Evolutionary conservation across 345 rosid genomes (phyloP), one percentile per base, ranked within the genome.

Genomic region (Carallia pectinifolia): DNA sequence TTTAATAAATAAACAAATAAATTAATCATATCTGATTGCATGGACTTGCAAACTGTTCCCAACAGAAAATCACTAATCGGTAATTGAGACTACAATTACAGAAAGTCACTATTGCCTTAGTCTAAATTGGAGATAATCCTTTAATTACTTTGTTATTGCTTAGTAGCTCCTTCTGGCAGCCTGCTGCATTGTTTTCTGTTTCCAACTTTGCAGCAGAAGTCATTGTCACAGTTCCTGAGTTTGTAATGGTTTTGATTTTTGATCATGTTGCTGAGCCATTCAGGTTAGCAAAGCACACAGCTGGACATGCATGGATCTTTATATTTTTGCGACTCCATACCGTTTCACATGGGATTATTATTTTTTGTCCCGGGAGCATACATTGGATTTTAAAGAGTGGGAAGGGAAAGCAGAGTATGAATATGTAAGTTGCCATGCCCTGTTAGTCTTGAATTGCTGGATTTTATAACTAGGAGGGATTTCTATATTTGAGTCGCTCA

Each of bases 331-430:
- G 34, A 90, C 98, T 72, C 97, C 98, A 53, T 91, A 91, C 61
- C 93, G 92, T 7, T 92, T 90, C 29, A 90, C 99, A 2, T 95
- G 99, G 99, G 97, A 95, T 79, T 95, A 90, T 80, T 92, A 95
- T 72, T 84, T 92, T 64, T 16, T 75, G 34, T 85, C 97, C 15
- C 90, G 97, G 56, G 93, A 92, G 79, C 99, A 95, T 73, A 88
- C 95, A 4, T 70, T 91, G 62, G 97, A 95, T 29, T 79, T 94
- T 73, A 60, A 78, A 8, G 86, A 84, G 75, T 94, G 98, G 98
- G 97, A 88, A 66, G 96, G 88, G 39, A 84, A 82, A 81, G 89
- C 88, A 48, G 98, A 94, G 82, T 88, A 83, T 72, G 97, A 89
- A 76, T 89, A 90, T 69, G 99, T 94, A 84, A 72, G 93, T 76